These are phyloP conservation scores for Pichia sp. DNA, from an alignment of 1,139 yeast species.

Conservation along the genomic window DNA sequence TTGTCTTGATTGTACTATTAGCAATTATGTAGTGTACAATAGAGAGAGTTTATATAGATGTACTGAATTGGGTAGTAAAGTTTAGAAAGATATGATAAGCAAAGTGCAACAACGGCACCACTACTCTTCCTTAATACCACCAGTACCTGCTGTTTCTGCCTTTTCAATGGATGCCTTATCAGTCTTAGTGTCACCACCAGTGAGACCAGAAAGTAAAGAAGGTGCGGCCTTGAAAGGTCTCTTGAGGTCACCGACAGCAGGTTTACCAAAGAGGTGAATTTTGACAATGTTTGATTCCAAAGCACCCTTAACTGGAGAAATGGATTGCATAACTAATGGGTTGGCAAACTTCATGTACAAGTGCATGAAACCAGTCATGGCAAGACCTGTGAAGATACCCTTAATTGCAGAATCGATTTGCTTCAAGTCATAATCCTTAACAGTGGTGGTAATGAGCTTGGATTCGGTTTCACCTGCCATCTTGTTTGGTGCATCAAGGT, in stretches of 20 bases:
- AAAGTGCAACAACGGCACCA: not conserved
- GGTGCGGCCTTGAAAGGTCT: constrained; percentile 95
- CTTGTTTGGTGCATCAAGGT: constrained; percentile 80
- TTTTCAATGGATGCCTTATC: constrained; percentile 81
- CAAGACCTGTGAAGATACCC: constrained; percentile 80
- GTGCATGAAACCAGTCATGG: constrained; percentile 99
- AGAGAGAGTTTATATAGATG: not conserved
- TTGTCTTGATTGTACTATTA: constrained; percentile 37
- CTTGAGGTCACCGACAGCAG: constrained; percentile 87
- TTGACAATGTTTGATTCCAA: constrained; percentile 87
- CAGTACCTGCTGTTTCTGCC: constrained; percentile 81
- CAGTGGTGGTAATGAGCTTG: constrained; percentile 78
- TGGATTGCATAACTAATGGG: constrained; percentile 92
- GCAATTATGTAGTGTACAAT: constrained; percentile 27
- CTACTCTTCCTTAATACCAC: constrained; percentile 88
- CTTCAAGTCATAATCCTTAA: constrained; percentile 87
- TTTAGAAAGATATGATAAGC: too few relatives aligned
- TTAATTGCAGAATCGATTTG: constrained; percentile 77
- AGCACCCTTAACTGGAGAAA: constrained; percentile 85
- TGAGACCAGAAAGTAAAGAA: constrained; percentile 59
- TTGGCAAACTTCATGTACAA: constrained; percentile 96
- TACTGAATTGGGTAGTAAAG: too few relatives aligned
- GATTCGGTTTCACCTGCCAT: constrained; percentile 69
- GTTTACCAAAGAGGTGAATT: constrained; percentile 78
- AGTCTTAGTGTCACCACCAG: constrained; percentile 56